phyloP scores from a whole-genome alignment of 1,284 basidiomycete genomes.

The Trametes sp. region DNA sequence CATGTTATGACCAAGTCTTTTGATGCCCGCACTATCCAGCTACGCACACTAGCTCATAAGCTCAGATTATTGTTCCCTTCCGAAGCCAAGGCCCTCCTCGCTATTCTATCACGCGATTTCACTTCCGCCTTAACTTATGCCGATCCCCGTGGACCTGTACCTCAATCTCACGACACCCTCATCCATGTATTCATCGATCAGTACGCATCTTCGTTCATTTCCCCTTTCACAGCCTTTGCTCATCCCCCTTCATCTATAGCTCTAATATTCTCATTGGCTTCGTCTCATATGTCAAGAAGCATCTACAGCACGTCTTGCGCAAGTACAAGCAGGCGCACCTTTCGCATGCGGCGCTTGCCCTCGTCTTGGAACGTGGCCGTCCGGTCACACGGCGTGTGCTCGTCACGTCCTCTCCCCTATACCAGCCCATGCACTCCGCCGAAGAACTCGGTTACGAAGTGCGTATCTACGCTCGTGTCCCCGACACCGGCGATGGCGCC shows the following conservation, averaged over 20 bases:
- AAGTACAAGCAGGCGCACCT: constrained; percentile 52
- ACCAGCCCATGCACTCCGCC: constrained; percentile 81
- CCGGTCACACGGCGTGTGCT: constrained; percentile 73
- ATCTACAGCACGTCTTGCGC: constrained; percentile 48
- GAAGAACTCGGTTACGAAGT: constrained; percentile 83
- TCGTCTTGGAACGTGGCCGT: constrained; percentile 78
- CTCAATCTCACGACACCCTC: constrained; percentile 58
- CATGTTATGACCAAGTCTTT: constrained; percentile 47
- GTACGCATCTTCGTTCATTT: constrained; percentile 48
- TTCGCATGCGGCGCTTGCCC: constrained; percentile 72
- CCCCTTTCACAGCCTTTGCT: constrained; percentile 6
- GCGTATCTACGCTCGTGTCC: constrained; percentile 79
- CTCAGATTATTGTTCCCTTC: constrained; percentile 64
- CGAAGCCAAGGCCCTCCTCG: constrained; percentile 55
- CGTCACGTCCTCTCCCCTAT: constrained; percentile 83
- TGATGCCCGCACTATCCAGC: constrained; percentile 58
- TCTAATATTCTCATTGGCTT: constrained; percentile 88
- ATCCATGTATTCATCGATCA: constrained; percentile 90
- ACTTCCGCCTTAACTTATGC: constrained; percentile 46
- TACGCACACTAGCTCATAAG: constrained; percentile 62
- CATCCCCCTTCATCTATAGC: constrained; percentile 46
- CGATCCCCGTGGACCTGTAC: constrained; percentile 60
- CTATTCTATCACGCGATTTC: constrained; percentile 52
- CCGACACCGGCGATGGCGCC: constrained; percentile 69
- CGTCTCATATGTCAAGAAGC: constrained; percentile 65